Conservation (phyloP, 495 filamentous ascomycete species). For the Tuber borchii region DNA sequence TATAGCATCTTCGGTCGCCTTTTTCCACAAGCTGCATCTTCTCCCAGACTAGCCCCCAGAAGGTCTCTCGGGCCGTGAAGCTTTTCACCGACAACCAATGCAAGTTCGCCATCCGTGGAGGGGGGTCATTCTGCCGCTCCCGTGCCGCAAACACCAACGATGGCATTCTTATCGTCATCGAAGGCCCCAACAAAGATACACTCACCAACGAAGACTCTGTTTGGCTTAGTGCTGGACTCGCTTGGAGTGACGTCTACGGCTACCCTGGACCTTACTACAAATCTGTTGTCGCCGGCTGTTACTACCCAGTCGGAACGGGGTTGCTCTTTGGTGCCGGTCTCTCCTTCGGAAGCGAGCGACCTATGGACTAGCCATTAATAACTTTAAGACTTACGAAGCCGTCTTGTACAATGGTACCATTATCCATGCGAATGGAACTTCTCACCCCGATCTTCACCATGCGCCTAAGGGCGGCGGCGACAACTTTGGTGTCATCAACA, state of each 20-base stretch:
- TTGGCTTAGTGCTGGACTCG: constrained; percentile 45
- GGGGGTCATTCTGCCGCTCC: constrained; percentile 13
- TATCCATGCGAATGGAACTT: constrained; percentile 40
- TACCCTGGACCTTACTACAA: constrained; percentile 47
- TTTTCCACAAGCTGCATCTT: background rate
- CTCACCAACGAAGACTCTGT: background rate
- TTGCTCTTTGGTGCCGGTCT: constrained; percentile 54
- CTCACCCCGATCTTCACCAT: constrained; percentile 48
- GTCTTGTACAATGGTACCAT: constrained; percentile 45
- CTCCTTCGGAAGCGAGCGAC: constrained; percentile 46
- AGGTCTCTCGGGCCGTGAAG: background rate
- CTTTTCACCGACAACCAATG: background rate
- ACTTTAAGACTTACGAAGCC: constrained; percentile 49
- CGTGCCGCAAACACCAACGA: constrained; percentile 17
- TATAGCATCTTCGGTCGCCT: background rate
- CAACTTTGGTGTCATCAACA: constrained; percentile 58
- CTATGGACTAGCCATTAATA: constrained; percentile 52
- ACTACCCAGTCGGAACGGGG: constrained; percentile 51
- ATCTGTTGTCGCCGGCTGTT: constrained; percentile 54
- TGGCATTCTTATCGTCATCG: constrained; percentile 14
- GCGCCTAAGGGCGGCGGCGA: constrained; percentile 54
- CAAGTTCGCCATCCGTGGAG: constrained; percentile 12
- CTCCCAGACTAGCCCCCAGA: background rate
- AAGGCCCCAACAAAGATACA: background rate
- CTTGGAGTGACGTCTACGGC: constrained; percentile 54